phyloP scores from a whole-genome alignment of 1,284 basidiomycete species.

The Boletus hoseneyae region DNA sequence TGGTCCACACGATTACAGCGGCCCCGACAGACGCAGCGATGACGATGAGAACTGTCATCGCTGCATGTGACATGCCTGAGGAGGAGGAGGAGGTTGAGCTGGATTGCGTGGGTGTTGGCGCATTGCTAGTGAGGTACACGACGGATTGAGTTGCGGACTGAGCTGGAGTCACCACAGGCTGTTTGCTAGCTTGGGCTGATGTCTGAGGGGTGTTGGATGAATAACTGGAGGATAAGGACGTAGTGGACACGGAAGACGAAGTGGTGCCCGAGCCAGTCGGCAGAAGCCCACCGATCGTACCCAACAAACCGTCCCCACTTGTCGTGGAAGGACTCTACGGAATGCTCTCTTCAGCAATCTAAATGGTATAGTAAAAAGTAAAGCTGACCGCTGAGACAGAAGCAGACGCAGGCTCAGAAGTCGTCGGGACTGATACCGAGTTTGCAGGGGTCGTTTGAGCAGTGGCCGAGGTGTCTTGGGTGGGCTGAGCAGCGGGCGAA shows the following conservation, averaged over 20 bases:
- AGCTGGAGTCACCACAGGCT: slow-evolving; percentile 2
- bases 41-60: slow-evolving; percentile 67
- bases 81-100: slow-evolving; percentile 21
- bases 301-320: slow-evolving; percentile 2
- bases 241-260: slow-evolving; percentile 13
- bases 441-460: slow-evolving; percentile 12
- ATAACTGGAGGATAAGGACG: slow-evolving; percentile 16
- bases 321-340: slow-evolving; percentile 19
- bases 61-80: slow-evolving; percentile 51
- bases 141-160: slow-evolving; percentile 22
- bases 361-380: background rate
- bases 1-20: slow-evolving; percentile 73
- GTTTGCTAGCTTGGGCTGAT: slow-evolving; percentile 9
- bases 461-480: slow-evolving; percentile 10
- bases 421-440: slow-evolving; percentile 16
- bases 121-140: slow-evolving; percentile 15
- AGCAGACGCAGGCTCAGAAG: slow-evolving; percentile 9
- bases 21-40: slow-evolving; percentile 68
- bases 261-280: slow-evolving; percentile 17
- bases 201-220: slow-evolving; percentile 19
- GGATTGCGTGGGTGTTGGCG: slow-evolving; percentile 26
- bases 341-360: slow-evolving; percentile 7
- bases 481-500: slow-evolving; percentile 14
- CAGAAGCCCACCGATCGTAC: slow-evolving; percentile 10
- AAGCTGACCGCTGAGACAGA: slow-evolving; percentile 25